phyloP scores from a whole-genome alignment of 2,329 filamentous ascomycete species.

The Sporothrix phasma region DNA sequence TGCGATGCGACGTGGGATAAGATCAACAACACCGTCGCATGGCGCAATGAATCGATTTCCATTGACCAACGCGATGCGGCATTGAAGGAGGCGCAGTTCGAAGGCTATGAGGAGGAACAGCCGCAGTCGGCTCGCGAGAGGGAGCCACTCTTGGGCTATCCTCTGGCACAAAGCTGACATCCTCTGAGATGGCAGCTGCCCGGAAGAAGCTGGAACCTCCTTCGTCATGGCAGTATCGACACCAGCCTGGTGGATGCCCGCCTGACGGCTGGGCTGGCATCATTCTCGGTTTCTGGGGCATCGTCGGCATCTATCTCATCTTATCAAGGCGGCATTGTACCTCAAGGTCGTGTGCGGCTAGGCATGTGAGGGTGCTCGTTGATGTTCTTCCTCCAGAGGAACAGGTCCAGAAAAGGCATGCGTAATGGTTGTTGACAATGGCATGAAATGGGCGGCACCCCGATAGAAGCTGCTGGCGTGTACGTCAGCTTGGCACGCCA shows the following conservation, averaged over 20 bases:
- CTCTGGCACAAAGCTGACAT: constrained; percentile 3
- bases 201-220: constrained; percentile 3
- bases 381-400: neutral
- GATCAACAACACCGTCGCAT: constrained; percentile 60
- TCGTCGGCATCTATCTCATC: constrained; percentile 39
- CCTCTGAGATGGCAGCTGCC: neutral
- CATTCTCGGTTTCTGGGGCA: constrained; percentile 39
- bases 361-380: neutral
- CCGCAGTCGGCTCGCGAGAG: constrained; percentile 7
- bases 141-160: constrained; percentile 12
- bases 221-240: constrained; percentile 35
- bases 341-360: constrained; percentile 19
- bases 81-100: constrained; percentile 8
- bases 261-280: constrained; percentile 35
- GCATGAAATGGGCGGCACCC: neutral
- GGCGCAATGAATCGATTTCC: constrained; percentile 49
- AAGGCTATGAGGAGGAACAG: neutral
- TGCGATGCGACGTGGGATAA: constrained; percentile 60
- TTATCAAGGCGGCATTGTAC: constrained; percentile 34
- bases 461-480: neutral
- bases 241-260: constrained; percentile 35
- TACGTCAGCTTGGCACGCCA: neutral
- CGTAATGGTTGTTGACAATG: neutral
- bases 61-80: constrained; percentile 37
- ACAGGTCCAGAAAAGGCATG: neutral